Evolutionary conservation across 768 basidiomycete species (phyloP).

Genomic region (Mycena sanguinolenta): DNA sequence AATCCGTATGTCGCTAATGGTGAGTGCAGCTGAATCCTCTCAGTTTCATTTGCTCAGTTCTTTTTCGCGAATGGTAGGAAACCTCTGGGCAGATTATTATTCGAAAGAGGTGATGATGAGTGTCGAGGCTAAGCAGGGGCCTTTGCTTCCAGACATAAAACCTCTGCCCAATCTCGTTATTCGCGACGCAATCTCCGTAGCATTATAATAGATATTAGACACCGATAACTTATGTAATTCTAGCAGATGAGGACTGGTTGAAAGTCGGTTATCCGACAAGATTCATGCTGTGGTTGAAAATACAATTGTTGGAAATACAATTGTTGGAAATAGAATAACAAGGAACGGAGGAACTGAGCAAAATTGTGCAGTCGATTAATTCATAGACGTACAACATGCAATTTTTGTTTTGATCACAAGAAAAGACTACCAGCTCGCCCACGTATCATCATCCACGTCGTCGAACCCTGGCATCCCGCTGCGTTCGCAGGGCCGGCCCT

Average conservation of each 20-base stretch:
- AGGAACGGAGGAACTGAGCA: too few relatives aligned
- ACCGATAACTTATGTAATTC: too few relatives aligned
- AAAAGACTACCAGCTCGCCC: conserved; percentile 31
- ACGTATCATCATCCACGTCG: conserved; percentile 47
- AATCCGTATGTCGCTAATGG: conserved; percentile 57
- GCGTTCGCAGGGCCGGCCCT: conserved; percentile 33
- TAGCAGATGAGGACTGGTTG: too few relatives aligned
- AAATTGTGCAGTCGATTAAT: not conserved
- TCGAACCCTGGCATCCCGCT: conserved; percentile 57
- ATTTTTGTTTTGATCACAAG: not conserved
- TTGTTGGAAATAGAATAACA: too few relatives aligned
- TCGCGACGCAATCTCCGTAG: conserved; percentile 12
- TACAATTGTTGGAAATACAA: too few relatives aligned
- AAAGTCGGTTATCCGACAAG: too few relatives aligned
- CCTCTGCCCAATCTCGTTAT: conserved; percentile 54
- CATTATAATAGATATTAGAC: too few relatives aligned
- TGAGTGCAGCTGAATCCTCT: conserved; percentile 42
- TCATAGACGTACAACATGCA: not conserved
- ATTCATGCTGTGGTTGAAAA: too few relatives aligned
- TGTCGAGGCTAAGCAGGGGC: conserved; percentile 50
- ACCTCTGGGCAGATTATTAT: conserved; percentile 59
- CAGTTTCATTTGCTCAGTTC: conserved; percentile 54
- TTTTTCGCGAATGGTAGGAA: conserved; percentile 51
- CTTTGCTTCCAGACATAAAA: conserved; percentile 62
- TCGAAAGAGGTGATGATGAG: conserved; percentile 59